Base-by-base conservation (phyloP, 306 rosid species). In the Ceratonia siliqua region DNA sequence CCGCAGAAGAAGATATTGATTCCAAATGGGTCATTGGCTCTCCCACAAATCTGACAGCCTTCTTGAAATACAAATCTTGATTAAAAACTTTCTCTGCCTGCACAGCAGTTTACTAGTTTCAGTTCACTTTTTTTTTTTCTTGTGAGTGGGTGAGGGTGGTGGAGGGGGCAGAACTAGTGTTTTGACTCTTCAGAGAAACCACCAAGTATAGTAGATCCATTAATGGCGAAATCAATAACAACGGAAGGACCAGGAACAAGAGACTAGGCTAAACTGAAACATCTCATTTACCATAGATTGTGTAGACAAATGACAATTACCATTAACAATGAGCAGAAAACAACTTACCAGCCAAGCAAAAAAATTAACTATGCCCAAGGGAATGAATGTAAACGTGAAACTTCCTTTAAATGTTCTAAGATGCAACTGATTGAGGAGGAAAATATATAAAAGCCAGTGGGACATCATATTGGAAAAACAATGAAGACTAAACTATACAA, bases 21-120 rank as follows among this genome's bases (percentile, higher is more conserved):
- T 92, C 98, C 94, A 92, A 77, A 79, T 92, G 98, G 39, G 89
- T 81, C 96, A 92, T 92, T 2, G 98, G 98, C 81, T 92, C 98
- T 72, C 98, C 98, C 57, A 88, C 98, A 68, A 84, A 82, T 85
- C 81, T 92, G 75, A 85, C 94, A 81, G 98, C 80, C 85, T 75
- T 90, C 94, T 92, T 92, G 83, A 88, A 92, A 80, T 88, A 92
- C 74, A 92, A 78, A 78, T 90, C 98, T 80, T 92, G 98, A 70
- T 92, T 90, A 82, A 81, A 92, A 82, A 90, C 98, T 84, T 92
- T 92, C 86, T 92, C 98, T 17, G 98, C 88, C 98, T 92, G 77
- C 83, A 87, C 11, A 80, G 43, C 55, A 75, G 14, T 38, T 50
- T 39, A 27, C 62, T 68, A 39, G 8, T 42, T 39, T 65, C 27